Evolutionary conservation across 306 rosid genomes (phyloP), one percentile per base, ranked within the genome.

Genomic region (Acacia acuminata): DNA sequence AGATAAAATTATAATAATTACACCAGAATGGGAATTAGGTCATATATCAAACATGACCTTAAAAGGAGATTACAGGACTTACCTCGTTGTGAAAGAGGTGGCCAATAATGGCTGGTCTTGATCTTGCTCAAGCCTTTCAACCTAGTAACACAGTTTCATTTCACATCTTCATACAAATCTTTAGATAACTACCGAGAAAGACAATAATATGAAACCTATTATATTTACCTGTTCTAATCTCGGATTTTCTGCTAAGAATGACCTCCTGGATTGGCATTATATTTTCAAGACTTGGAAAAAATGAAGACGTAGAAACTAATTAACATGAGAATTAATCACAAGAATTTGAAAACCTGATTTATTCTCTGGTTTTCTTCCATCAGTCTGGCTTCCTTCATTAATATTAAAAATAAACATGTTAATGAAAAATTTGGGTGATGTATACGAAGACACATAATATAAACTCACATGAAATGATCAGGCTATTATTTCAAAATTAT

Each of bases 361-460:
- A 88, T 67, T 32, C 78, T 30, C 63, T 40, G 64, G 79, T 82
- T 88, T 13, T 82, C 88, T 69, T 88, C 82, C 40, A 63, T 43
- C 73, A 88, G 53, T 25, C 77, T 25, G 70, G 44, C 77, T 79
- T 68, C 87, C 90, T 88, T 67, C 73, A 77, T 25, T 69, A 2
- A 30, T 4, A 73, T 48, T 15, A 27, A 27, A 48, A 25, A 4
- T 14, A 15, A 9, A 27, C 16, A 45, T 8, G 50, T 27, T 47
- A 10, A 8, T 8, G n/a, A 3, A 56, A 56, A 51, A 56, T 8
- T 4, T 56, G 27, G 7, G 53, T 48, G 53, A 48, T 6, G 19
- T 48, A 48, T 48, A 48, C 4, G 53, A 48, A 13, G 53, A 14
- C 17, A 48, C 19, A 5, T 48, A 16, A 48, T 48, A 27, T 27